Percentiles rank a stretch among this genome's conserved stretches.
Conservation (phyloP, 2,329 filamentous ascomycete species). For the Tothia fuscella region DNA sequence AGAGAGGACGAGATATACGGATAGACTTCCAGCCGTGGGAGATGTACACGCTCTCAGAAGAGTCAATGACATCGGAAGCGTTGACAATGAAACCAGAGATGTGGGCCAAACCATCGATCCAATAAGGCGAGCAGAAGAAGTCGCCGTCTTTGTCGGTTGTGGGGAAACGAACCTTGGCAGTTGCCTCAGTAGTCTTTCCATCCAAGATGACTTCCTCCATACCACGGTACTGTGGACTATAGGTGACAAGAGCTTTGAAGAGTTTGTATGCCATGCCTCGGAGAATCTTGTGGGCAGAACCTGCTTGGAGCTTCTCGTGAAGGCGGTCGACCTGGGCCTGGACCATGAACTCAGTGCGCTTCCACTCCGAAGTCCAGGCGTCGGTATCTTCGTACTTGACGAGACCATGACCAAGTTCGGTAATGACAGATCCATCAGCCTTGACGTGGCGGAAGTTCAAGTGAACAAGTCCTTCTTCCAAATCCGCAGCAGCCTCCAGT, state of each 20-base stretch:
- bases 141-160: conserved; percentile 41
- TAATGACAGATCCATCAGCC: conserved; percentile 45
- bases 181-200: conserved; percentile 43
- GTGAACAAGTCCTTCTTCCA: conserved; percentile 41
- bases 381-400: conserved; percentile 50
- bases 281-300: conserved; percentile 59
- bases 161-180: conserved; percentile 42
- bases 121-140: conserved; percentile 47
- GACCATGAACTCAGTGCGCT: conserved; percentile 50
- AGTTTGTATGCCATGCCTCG: conserved; percentile 71
- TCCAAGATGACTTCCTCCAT: conserved; percentile 49
- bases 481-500: conserved; percentile 48
- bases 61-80: conserved; percentile 45
- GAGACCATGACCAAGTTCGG: conserved; percentile 50
- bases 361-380: conserved; percentile 53
- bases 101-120: conserved; percentile 47
- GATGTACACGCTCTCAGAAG: conserved; percentile 47
- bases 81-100: conserved; percentile 50
- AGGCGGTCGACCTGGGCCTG: conserved; percentile 50
- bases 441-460: conserved; percentile 46
- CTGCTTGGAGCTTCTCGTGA: conserved; percentile 50
- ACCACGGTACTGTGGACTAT: conserved; percentile 44
- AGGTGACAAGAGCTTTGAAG: conserved; percentile 46
- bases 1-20: conserved; percentile 42
- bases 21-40: conserved; percentile 51